phyloP scores from a whole-genome alignment of 306 rosid species.

The Astragalus membranaceus region DNA sequence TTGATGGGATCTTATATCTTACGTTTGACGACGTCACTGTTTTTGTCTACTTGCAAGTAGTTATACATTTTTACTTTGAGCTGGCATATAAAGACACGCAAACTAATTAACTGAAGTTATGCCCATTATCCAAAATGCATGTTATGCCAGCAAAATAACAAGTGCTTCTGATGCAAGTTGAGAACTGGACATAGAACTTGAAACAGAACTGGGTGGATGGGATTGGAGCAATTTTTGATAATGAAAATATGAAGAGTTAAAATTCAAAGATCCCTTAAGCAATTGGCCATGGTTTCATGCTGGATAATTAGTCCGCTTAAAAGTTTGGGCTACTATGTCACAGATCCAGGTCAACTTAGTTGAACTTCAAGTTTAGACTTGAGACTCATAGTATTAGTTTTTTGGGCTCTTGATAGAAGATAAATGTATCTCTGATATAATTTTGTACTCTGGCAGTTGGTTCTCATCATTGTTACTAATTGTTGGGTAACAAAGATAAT shows the following conservation, averaged over 20 bases:
- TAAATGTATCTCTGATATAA: neutral
- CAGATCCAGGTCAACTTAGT: slow-evolving; percentile 7
- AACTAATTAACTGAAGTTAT: slow-evolving; percentile 1
- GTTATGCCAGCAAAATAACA: slow-evolving; percentile 7
- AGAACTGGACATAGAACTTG: slow-evolving; percentile 12
- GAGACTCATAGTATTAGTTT: neutral
- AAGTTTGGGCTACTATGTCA: slow-evolving; percentile 6
- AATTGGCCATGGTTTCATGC: neutral
- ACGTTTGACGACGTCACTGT: neutral
- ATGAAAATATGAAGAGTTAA: slow-evolving; percentile 15
- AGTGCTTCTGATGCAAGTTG: slow-evolving; percentile 6
- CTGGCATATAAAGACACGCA: neutral
- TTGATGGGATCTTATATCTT: slow-evolving; percentile 2
- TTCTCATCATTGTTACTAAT: neutral
- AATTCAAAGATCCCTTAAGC: slow-evolving; percentile 4
- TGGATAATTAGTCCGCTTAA: neutral
- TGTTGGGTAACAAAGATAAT: neutral
- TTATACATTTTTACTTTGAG: neutral
- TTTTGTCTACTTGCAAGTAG: neutral
- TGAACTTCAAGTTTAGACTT: slow-evolving; percentile 2
- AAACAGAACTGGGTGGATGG: slow-evolving; percentile 13
- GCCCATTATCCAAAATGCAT: too few relatives aligned
- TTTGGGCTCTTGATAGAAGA: neutral
- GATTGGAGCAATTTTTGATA: slow-evolving; percentile 1
- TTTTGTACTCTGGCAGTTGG: neutral